Evolutionary conservation across 2,329 filamentous ascomycete species (phyloP), one percentile per base, ranked within the genome.

Genomic region (Pseudopithomyces chartarum): DNA sequence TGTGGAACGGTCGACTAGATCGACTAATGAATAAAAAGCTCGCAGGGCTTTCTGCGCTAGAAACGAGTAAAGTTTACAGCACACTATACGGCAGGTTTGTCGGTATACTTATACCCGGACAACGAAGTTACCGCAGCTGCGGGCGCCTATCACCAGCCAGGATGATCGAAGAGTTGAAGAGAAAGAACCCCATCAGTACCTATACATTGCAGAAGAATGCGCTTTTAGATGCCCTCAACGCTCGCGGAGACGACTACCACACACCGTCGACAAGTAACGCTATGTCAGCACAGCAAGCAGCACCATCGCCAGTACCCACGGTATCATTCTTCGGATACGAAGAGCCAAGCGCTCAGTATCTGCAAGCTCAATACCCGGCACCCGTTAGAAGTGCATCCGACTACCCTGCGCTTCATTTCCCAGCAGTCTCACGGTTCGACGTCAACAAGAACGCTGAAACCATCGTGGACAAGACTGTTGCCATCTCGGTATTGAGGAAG

Each of bases 51-150:
- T n/a, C n/a, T n/a, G n/a, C n/a, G n/a, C n/a, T n/a, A n/a, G n/a
- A n/a, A n/a, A n/a, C n/a, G n/a, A n/a, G n/a, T n/a, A n/a, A n/a
- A n/a, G n/a, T n/a, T n/a, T n/a, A n/a, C n/a, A n/a, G n/a, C n/a
- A n/a, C n/a, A n/a, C n/a, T n/a, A n/a, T n/a, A n/a, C n/a, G 62
- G 38, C 22, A 57, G 46, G 45, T 67, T 66, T 40, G 57, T 65
- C 8, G 63, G 62, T 22, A 54, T 56, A 17, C 22, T 66, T 34
- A 34, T 69, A 43, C 48, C 48, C 33, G 48, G 48, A 22, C 8
- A 2, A 7, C 22, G 2, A 11, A 32, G 22, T 34, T 22, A 40
- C 20, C 47, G 36, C 12, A 19, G 29, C 12, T 22, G 20, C 6
- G 7, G 32, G 3, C 6, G 33, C 36, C 47, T 13, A 22, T 7